phyloP scores from a whole-genome alignment of 163 green algal species.

The Scenedesmus sp. region DNA sequence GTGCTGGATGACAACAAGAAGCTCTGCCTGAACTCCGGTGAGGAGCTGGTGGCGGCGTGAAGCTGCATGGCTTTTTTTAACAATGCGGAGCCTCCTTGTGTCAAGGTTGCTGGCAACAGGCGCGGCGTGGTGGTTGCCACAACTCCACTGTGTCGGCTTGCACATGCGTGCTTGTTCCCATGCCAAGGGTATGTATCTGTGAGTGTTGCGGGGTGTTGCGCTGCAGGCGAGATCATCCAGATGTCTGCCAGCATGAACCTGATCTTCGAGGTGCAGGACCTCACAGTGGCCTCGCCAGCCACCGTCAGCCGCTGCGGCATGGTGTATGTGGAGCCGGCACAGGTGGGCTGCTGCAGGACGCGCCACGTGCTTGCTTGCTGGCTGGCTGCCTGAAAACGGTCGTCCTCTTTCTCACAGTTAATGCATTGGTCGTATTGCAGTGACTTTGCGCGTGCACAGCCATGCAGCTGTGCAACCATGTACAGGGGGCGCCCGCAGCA shows the following conservation, averaged over 20 bases:
- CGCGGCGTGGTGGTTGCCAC: no score
- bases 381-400: not conserved
- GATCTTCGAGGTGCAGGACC: slow-evolving; percentile 86
- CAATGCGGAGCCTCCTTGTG: not conserved
- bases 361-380: slow-evolving; percentile 63
- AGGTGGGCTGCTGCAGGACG: slow-evolving; percentile 69
- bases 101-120: no score
- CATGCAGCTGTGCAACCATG: not conserved
- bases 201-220: not conserved
- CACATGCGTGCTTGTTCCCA: no score
- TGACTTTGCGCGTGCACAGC: not conserved
- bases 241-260: slow-evolving; percentile 82
- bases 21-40: slow-evolving; percentile 84
- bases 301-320: slow-evolving; percentile 87
- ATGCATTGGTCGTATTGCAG: no score
- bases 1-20: slow-evolving; percentile 94
- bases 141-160: not conserved
- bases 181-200: no score
- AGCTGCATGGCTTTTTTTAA: not conserved
- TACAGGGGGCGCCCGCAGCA: no score
- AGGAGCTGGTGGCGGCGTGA: slow-evolving; percentile 46
- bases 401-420: no score
- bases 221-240: slow-evolving; percentile 75
- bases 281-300: slow-evolving; percentile 83
- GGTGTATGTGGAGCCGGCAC: slow-evolving; percentile 84